Percentiles rank a stretch among this genome's conserved stretches.
Evolutionary conservation across 2,329 filamentous ascomycete species (phyloP).

Genomic region (Colletotrichum cereale): DNA sequence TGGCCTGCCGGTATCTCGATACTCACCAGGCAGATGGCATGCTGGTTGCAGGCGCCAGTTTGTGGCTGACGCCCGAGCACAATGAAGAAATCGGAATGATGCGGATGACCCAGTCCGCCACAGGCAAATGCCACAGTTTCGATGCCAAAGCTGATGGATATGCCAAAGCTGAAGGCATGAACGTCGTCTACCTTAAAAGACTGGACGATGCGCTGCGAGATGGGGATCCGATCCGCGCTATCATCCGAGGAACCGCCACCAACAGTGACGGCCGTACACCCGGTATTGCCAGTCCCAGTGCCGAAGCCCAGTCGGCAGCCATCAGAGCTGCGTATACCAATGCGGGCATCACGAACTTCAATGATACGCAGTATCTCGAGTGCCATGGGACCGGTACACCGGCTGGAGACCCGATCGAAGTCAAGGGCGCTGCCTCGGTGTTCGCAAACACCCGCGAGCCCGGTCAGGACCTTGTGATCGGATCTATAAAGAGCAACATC

Average conservation of each 20-base stretch:
- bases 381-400: conserved; percentile 56
- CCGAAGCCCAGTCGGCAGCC: conserved; percentile 46
- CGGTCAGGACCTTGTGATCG: conserved; percentile 44
- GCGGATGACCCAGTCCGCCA: background rate
- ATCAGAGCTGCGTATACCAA: conserved; percentile 47
- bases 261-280: conserved; percentile 47
- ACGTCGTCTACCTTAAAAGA: conserved; percentile 56
- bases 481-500: conserved; percentile 50
- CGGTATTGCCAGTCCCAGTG: conserved; percentile 51
- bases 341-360: conserved; percentile 43
- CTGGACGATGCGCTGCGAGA: conserved; percentile 57
- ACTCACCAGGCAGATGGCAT: conserved; percentile 28
- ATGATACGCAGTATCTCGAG: conserved; percentile 50
- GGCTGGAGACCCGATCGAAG: conserved; percentile 55
- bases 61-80: conserved; percentile 48
- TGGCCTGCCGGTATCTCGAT: conserved; percentile 53
- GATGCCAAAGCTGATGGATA: conserved; percentile 58
- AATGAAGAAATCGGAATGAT: conserved; percentile 38
- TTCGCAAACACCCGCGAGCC: conserved; percentile 40
- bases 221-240: conserved; percentile 52
- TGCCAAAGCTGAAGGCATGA: conserved; percentile 58
- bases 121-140: conserved; percentile 25
- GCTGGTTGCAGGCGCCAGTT: conserved; percentile 17
- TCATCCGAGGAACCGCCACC: conserved; percentile 48
- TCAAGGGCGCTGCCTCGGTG: conserved; percentile 44